Evolutionary conservation across 2,329 filamentous ascomycete species (phyloP).

Genomic region (Penicillium polonicum): DNA sequence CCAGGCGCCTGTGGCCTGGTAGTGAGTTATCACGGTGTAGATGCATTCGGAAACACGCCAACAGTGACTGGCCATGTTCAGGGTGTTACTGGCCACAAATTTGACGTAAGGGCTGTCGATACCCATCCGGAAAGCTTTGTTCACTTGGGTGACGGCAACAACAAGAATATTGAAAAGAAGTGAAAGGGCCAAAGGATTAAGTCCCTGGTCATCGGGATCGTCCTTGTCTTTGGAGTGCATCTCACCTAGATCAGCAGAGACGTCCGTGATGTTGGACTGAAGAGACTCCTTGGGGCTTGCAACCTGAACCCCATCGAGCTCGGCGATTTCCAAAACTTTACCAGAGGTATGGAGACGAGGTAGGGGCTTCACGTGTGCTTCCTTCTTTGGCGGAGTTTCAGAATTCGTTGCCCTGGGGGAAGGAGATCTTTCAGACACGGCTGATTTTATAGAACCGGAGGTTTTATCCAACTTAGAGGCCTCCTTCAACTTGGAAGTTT

Average conservation of each 20-base stretch:
- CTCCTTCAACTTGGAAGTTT: background rate
- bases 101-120: constrained; percentile 28
- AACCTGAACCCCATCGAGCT: constrained; percentile 38
- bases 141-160: constrained; percentile 29
- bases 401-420: constrained; percentile 1
- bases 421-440: constrained; percentile 9
- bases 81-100: constrained; percentile 25
- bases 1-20: constrained; percentile 34
- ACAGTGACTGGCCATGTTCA: constrained; percentile 35
- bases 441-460: constrained; percentile 2
- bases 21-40: constrained; percentile 27
- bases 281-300: constrained; percentile 18
- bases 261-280: constrained; percentile 22
- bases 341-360: constrained; percentile 8
- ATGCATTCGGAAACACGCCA: constrained; percentile 29
- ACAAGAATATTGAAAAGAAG: constrained; percentile 34
- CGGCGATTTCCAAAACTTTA: constrained; percentile 32
- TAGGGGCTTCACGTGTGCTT: background rate
- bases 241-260: constrained; percentile 20
- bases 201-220: constrained; percentile 12
- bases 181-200: constrained; percentile 26
- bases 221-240: constrained; percentile 14
- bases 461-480: background rate
- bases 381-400: constrained; percentile 4
- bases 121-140: constrained; percentile 22